Base-by-base conservation (phyloP, 1,284 basidiomycete genomes). In the Violaceomyces palustris region DNA sequence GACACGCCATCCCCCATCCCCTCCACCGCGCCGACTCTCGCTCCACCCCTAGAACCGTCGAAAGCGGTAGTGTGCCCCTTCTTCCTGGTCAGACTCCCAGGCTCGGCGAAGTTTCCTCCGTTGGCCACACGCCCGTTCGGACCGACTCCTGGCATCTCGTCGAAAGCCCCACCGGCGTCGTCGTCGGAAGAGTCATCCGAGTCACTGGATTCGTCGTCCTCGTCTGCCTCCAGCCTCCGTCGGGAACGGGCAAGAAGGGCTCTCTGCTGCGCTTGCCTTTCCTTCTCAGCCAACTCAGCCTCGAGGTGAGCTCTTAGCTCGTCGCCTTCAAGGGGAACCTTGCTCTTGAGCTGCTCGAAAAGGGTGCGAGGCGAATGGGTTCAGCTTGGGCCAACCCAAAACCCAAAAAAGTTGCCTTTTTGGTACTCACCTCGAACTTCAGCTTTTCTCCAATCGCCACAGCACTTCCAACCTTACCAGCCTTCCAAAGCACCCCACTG, bases 261-360 rank as follows among this genome's bases (percentile, higher is more conserved):
- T 74, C 90, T 84, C 37, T 89, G 85, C 1, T 87, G 88, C 0
- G 86, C 86, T 63, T 88, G 85, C 59, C 84, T 85, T 69, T 96
- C 92, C 66, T 85, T 86, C n/a, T 78, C 82, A 4, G 79, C 79
- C 18, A 85, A 83, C 72, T 93, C 87, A 53, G 83, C 85, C 54
- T 84, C 82, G 29, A 88, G 78, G 73, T 85, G 83, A 8, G 80
- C 81, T 50, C 92, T 88, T 5, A 98, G 79, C 74, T 99, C 94
- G 12, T 75, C 74, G 23, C 74, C 76, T 35, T 72, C 67, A 11
- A 74, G 49, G 1, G 80, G 78, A 8, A 96, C 84, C 78, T 91
- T 96, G 39, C 84, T 81, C 62, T 87, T 83, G 76, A 97, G 84
- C 86, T n/a, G n/a, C n/a, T n/a, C n/a, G n/a, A 89, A 55, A 25